These are phyloP conservation scores for Leccinum sublutescens DNA, from an alignment of 768 basidiomycete genomes.

Conservation along the genomic window DNA sequence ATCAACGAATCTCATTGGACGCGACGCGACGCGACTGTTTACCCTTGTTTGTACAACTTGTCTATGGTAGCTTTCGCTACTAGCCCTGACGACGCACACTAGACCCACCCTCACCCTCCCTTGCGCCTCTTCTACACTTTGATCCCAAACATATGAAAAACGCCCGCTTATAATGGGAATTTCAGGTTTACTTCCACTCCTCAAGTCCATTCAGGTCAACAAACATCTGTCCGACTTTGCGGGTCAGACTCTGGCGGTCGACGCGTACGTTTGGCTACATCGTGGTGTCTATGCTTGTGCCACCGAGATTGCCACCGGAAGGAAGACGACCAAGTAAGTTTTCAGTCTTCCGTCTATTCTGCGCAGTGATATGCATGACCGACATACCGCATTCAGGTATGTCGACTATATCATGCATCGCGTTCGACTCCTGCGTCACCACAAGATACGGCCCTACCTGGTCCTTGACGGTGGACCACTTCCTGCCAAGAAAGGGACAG, in stretches of 20 bases:
- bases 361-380: not conserved
- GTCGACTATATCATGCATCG: constrained; percentile 96
- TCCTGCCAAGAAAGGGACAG: constrained; percentile 91
- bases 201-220: constrained; percentile 84
- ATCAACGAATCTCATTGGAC: constrained; percentile 13
- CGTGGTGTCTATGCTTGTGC: constrained; percentile 89
- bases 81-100: not conserved
- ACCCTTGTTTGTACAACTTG: constrained; percentile 21
- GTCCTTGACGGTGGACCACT: constrained; percentile 97
- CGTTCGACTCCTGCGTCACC: constrained; percentile 80
- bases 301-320: constrained; percentile 84
- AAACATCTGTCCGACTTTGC: constrained; percentile 77
- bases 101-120: not conserved
- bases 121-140: constrained; percentile 8
- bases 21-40: constrained; percentile 35
- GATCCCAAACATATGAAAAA: not conserved
- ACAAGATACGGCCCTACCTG: constrained; percentile 83
- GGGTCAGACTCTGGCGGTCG: constrained; percentile 86
- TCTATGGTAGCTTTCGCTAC: not conserved
- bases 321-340: constrained; percentile 76
- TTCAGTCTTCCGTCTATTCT: not conserved
- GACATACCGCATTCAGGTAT: constrained; percentile 55
- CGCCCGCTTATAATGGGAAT: constrained; percentile 72
- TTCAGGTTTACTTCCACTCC: constrained; percentile 80
- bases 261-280: constrained; percentile 95